Evolutionary conservation across 495 filamentous ascomycete genomes (phyloP).

Genomic region (Xylaria curta): DNA sequence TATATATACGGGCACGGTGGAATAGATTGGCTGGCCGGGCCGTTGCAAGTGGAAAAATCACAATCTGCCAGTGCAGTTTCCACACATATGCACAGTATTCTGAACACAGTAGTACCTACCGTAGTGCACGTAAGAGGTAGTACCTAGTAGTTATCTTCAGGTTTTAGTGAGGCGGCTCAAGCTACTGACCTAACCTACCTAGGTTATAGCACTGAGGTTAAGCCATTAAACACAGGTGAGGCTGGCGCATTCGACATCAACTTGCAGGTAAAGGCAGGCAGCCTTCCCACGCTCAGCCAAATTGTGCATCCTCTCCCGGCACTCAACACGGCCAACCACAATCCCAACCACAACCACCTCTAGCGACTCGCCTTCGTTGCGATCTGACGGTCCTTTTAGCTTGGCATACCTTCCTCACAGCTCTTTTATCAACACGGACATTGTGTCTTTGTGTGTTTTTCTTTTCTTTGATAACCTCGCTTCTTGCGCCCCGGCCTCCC

Average conservation of each 20-base stretch:
- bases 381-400: neutral
- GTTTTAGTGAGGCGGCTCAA: constrained; percentile 14
- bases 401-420: neutral
- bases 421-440: neutral
- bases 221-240: constrained; percentile 12
- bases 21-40: neutral
- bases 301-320: constrained; percentile 18
- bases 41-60: neutral
- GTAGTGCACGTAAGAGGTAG: neutral
- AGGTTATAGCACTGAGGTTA: neutral
- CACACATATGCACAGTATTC: neutral
- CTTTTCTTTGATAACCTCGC: neutral
- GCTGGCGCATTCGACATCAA: constrained; percentile 11
- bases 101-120: neutral
- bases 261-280: constrained; percentile 10
- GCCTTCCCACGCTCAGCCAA: constrained; percentile 10
- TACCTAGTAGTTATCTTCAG: neutral
- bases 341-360: neutral
- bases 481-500: constrained; percentile 6
- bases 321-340: constrained; percentile 11
- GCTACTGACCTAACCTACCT: neutral
- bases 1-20: neutral
- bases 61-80: neutral
- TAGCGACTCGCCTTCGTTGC: neutral
- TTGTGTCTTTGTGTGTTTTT: neutral